Evolutionary conservation across 208 protist species (phyloP).

Genomic region (Acanthamoeba triangularis): DNA sequence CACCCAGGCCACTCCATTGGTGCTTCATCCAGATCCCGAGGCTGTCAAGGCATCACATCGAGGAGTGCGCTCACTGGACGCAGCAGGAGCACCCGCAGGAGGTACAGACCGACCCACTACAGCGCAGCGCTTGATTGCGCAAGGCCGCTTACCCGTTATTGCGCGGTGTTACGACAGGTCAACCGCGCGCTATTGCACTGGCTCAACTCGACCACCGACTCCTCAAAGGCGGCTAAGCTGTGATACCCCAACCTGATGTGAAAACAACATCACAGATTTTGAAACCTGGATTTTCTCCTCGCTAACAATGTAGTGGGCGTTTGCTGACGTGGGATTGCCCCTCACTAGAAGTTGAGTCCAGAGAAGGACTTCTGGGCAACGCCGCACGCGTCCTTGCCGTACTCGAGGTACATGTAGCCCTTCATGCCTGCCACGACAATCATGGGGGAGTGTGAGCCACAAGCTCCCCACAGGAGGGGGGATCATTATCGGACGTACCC

Average conservation of each 20-base stretch:
- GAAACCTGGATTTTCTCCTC: neutral
- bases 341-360: neutral
- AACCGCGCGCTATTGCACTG: no score
- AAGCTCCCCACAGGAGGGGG: neutral
- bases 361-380: neutral
- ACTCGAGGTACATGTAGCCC: neutral
- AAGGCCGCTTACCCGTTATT: no score
- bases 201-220: no score
- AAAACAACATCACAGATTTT: no score
- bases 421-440: neutral
- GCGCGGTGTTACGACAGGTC: no score
- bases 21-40: neutral
- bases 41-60: conserved; percentile 49
- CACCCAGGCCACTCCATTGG: neutral
- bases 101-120: neutral
- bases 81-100: conserved; percentile 44
- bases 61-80: conserved; percentile 2
- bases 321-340: no score
- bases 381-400: neutral
- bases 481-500: neutral
- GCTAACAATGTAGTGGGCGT: no score
- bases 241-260: no score
- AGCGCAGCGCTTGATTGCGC: no score
- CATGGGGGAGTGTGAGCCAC: neutral
- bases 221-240: no score